phyloP scores from a whole-genome alignment of 148 eudicot species.

The Gaultheria prostrata region DNA sequence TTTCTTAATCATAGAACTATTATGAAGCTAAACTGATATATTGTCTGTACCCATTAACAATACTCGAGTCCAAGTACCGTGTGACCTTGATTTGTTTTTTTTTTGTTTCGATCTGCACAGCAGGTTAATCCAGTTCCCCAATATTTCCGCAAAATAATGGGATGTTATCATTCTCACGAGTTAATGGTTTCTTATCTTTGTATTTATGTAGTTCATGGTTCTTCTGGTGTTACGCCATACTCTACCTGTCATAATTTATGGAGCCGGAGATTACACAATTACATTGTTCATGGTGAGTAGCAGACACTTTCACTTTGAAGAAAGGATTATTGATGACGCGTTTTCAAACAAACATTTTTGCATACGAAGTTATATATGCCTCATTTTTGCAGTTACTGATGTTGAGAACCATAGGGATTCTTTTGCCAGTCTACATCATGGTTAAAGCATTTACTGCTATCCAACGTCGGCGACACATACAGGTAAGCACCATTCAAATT shows the following conservation, averaged over 20 bases:
- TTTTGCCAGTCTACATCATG: constrained; percentile 58
- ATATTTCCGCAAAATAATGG: neutral
- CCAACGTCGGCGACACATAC: constrained; percentile 44
- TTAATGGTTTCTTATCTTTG: neutral
- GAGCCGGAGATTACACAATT: constrained; percentile 51
- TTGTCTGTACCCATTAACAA: neutral
- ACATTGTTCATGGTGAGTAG: constrained; percentile 49
- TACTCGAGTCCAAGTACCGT: neutral
- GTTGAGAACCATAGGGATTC: constrained; percentile 57
- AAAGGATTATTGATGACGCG: neutral
- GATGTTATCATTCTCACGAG: neutral
- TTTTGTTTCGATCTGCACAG: neutral
- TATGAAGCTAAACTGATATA: neutral
- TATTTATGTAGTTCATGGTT: neutral
- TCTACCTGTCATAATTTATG: constrained; percentile 52
- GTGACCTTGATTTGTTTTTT: neutral
- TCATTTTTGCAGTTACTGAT: constrained; percentile 46
- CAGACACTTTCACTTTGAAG: neutral
- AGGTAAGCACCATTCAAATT: constrained; percentile 32
- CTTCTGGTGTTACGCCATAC: constrained; percentile 70
- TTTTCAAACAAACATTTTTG: neutral
- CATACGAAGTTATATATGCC: neutral
- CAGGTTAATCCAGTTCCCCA: neutral
- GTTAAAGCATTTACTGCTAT: constrained; percentile 43
- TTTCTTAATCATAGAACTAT: neutral